Conservation (phyloP, 2,329 filamentous ascomycete species). For the Paecilomyces sp. region DNA sequence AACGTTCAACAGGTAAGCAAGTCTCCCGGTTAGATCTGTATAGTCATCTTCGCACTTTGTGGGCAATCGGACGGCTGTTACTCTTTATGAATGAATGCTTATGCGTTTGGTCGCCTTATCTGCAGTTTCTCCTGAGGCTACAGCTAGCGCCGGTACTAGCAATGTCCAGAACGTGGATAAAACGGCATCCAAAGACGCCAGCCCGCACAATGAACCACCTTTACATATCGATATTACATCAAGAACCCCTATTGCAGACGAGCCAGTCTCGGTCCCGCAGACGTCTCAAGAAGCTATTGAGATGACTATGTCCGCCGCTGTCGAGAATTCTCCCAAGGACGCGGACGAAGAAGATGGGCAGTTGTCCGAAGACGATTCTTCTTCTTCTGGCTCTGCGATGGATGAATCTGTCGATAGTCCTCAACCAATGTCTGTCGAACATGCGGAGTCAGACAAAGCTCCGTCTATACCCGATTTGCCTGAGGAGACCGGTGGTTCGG, state of each 20-base stretch:
- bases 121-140: not conserved
- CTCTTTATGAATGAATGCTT: slow-evolving; percentile 1
- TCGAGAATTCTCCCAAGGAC: slow-evolving; percentile 7
- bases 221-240: not conserved
- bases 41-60: not conserved
- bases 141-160: not conserved
- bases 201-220: not conserved
- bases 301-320: slow-evolving; percentile 4
- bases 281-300: slow-evolving; percentile 8
- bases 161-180: not conserved
- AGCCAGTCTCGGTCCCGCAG: slow-evolving; percentile 2
- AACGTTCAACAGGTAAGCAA: slow-evolving; percentile 9
- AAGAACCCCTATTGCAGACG: not conserved
- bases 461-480: not conserved
- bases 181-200: not conserved
- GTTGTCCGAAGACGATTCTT: slow-evolving; percentile 6
- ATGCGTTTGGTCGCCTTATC: not conserved
- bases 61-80: not conserved
- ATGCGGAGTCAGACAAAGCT: slow-evolving; percentile 6
- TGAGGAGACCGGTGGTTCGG: not conserved
- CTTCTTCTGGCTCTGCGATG: slow-evolving; percentile 29
- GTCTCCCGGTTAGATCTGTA: not conserved
- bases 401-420: slow-evolving; percentile 29
- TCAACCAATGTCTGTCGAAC: slow-evolving; percentile 10
- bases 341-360: slow-evolving; percentile 3